A percentile compares a stretch with the other conserved stretches of the same genome.
Conservation (phyloP, 148 eudicot genomes). For the Euryodendron excelsum region DNA sequence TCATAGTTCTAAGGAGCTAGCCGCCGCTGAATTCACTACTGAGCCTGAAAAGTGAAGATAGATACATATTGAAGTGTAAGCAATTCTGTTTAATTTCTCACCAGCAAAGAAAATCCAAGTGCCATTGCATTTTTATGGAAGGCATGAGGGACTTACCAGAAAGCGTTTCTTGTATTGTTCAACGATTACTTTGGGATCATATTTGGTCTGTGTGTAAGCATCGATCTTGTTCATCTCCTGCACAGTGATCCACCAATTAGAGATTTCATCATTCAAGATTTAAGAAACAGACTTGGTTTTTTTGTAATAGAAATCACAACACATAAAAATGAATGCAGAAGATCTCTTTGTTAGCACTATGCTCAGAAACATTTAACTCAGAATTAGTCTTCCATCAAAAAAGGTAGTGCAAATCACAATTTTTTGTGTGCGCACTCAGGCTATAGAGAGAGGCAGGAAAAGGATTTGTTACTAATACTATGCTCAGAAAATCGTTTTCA, state of each 20-base stretch:
- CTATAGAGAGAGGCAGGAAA: neutral
- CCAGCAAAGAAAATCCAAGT: neutral
- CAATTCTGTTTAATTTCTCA: neutral
- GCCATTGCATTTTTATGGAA: neutral
- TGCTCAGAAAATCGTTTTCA: neutral
- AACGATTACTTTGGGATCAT: conserved; percentile 1
- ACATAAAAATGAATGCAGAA: too few species aligned
- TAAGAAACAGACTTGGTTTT: too few species aligned
- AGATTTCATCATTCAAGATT: conserved; percentile 16
- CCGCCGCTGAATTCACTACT: neutral
- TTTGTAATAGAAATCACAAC: too few species aligned
- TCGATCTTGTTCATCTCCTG: conserved; percentile 70
- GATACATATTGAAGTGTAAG: neutral
- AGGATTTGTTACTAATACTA: neutral
- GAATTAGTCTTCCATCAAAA: neutral
- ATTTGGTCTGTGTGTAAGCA: conserved; percentile 40
- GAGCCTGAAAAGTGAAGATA: neutral
- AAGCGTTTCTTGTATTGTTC: conserved; percentile 5
- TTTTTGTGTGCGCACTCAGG: neutral
- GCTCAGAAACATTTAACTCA: neutral
- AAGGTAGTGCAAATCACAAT: neutral
- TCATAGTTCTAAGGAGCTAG: neutral
- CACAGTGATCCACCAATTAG: neutral
- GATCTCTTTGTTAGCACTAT: neutral
- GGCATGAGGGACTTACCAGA: conserved; percentile 5